Evolutionary conservation across 2,329 filamentous ascomycete genomes (phyloP).

Genomic region (Microcera coccophila): DNA sequence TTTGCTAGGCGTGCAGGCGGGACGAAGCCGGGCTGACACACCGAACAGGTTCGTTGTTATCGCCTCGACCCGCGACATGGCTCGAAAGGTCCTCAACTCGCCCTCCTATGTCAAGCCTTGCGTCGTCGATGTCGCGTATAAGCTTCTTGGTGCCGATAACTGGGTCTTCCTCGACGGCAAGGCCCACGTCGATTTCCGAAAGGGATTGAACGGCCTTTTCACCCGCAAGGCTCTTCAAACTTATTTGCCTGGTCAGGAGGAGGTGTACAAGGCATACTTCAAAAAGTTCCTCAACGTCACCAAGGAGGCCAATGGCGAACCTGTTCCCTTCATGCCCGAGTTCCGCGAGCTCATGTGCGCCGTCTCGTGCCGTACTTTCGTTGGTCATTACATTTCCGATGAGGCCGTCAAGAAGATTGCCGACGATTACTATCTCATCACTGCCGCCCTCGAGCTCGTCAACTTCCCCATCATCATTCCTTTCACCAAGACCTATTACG

Average conservation of each 20-base stretch:
- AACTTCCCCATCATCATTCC: constrained; percentile 97
- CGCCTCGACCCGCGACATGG: constrained; percentile 89
- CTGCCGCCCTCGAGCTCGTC: constrained; percentile 90
- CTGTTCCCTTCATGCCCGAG: constrained; percentile 80
- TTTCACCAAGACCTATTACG: constrained; percentile 94
- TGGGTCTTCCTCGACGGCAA: constrained; percentile 98
- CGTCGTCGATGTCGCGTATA: constrained; percentile 89
- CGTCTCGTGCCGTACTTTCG: constrained; percentile 93
- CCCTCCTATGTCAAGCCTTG: constrained; percentile 90
- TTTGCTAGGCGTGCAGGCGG: no score
- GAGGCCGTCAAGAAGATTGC: constrained; percentile 90
- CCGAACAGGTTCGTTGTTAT: constrained; percentile 83
- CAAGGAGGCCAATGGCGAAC: constrained; percentile 65
- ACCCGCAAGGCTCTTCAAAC: constrained; percentile 81
- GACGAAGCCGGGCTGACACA: constrained; percentile 8
- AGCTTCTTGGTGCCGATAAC: constrained; percentile 86
- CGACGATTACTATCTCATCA: constrained; percentile 95
- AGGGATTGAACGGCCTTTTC: constrained; percentile 91
- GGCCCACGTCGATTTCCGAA: constrained; percentile 92
- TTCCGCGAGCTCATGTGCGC: constrained; percentile 96
- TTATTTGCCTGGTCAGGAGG: constrained; percentile 90
- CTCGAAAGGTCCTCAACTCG: constrained; percentile 95
- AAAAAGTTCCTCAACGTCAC: constrained; percentile 72
- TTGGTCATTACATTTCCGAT: constrained; percentile 90
- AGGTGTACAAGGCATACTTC: constrained; percentile 86